Evolutionary conservation across 257 asterid species (phyloP).

Genomic region (Oldenlandia corymbosa): DNA sequence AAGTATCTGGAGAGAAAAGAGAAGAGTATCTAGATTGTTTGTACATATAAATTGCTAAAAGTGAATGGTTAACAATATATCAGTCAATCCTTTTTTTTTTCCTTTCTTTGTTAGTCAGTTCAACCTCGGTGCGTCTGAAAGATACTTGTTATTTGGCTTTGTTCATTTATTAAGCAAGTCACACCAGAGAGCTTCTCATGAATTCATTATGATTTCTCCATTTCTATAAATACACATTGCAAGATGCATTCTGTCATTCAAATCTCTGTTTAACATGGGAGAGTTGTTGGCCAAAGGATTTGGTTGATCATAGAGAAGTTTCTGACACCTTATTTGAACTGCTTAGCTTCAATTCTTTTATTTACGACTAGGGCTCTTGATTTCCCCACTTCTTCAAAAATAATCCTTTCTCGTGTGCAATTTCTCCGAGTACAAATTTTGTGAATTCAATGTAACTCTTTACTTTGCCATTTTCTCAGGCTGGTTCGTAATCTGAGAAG

Average conservation of each 20-base stretch:
- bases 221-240: not conserved
- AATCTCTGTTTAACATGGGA: not conserved
- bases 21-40: not conserved
- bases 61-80: no score
- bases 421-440: not conserved
- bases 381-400: not conserved
- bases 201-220: not conserved
- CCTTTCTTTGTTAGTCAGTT: not conserved
- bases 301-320: not conserved
- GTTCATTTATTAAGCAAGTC: not conserved
- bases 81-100: no score
- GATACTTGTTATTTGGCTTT: not conserved
- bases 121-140: not conserved
- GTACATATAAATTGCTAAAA: no score
- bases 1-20: no score
- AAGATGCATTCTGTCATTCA: not conserved
- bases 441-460: not conserved
- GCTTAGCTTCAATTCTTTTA: not conserved
- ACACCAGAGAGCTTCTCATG: not conserved
- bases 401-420: not conserved
- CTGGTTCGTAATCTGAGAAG: conserved; percentile 15
- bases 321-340: not conserved
- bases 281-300: not conserved
- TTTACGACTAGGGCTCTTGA: not conserved
- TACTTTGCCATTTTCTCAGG: conserved; percentile 25